A percentile compares a stretch with the other conserved stretches of the same genome.
Evolutionary conservation across 805 yeast genomes (phyloP).

Genomic region (Starmerella scarabaei): DNA sequence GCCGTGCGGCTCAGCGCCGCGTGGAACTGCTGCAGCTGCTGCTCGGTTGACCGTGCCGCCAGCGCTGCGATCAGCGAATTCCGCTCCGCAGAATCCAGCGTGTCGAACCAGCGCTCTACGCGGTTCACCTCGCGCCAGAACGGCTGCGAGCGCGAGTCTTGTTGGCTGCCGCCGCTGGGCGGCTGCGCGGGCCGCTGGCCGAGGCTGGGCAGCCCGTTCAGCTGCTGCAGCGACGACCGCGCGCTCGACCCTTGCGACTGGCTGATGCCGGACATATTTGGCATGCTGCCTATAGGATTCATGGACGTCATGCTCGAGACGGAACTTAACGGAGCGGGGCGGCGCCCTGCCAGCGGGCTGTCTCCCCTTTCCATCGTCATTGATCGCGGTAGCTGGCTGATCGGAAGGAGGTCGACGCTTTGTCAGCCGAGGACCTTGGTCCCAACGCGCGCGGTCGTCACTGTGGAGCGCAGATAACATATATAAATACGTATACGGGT

Average conservation of each 20-base stretch:
- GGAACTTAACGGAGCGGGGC: slow-evolving; percentile 14
- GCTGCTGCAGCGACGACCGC: slow-evolving; percentile 1
- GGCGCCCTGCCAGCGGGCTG: slow-evolving; percentile 23
- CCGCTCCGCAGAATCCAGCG: slow-evolving; percentile 29
- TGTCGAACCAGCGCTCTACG: slow-evolving; percentile 32
- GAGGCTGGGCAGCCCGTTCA: neutral
- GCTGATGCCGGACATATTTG: neutral
- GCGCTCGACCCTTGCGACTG: neutral
- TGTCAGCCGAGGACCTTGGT: slow-evolving; percentile 5
- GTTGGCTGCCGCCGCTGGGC: neutral
- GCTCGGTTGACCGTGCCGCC: slow-evolving; percentile 23
- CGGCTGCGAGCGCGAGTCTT: neutral
- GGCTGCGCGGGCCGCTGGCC: neutral
- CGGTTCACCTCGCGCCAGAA: slow-evolving; percentile 20
- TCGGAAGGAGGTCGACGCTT: slow-evolving; percentile 1
- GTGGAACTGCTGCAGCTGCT: slow-evolving; percentile 15
- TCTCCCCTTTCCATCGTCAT: slow-evolving; percentile 21
- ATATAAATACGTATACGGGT: no score
- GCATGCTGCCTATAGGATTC: neutral
- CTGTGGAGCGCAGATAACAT: no score
- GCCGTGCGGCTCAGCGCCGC: slow-evolving; percentile 9
- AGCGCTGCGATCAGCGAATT: slow-evolving; percentile 30
- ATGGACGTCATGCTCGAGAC: slow-evolving; percentile 5
- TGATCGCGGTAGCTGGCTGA: slow-evolving; percentile 1
- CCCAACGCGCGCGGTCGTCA: no score